Percentiles rank a stretch among this genome's conserved stretches.
phyloP scores from a whole-genome alignment of 2,329 filamentous ascomycete species.

The Epichloe festucae region DNA sequence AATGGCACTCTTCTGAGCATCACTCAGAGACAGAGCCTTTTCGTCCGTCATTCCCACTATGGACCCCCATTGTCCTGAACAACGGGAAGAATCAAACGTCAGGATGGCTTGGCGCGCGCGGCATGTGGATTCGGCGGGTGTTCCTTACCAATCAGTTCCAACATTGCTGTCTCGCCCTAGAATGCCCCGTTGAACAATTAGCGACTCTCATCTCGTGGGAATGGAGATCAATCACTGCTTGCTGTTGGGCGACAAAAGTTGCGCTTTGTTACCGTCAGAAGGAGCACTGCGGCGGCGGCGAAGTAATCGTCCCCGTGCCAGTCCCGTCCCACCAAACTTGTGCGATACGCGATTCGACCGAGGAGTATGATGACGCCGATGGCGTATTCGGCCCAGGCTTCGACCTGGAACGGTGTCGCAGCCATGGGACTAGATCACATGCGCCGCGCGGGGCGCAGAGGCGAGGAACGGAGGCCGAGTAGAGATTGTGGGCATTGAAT shows the following conservation, averaged over 20 bases:
- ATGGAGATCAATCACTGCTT: not conserved
- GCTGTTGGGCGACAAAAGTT: not conserved
- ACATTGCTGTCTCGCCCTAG: conserved; percentile 16
- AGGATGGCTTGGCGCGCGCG: not conserved
- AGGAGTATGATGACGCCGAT: conserved; percentile 25
- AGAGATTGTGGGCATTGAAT: not conserved
- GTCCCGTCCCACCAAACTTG: conserved; percentile 25
- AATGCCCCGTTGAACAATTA: not conserved
- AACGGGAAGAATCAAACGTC: not conserved
- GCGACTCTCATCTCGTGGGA: conserved; percentile 5
- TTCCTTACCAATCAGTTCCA: conserved; percentile 20
- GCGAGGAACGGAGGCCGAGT: not conserved
- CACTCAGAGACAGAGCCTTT: conserved; percentile 7
- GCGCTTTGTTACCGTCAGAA: conserved; percentile 23
- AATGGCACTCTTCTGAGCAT: conserved; percentile 7
- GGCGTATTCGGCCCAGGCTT: conserved; percentile 31
- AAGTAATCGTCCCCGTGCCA: conserved; percentile 32
- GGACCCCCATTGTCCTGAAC: conserved; percentile 12
- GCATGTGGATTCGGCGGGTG: not conserved
- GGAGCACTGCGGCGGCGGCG: conserved; percentile 20
- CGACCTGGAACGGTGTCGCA: conserved; percentile 28
- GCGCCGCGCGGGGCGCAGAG: not conserved
- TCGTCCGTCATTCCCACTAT: conserved; percentile 13
- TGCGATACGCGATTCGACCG: conserved; percentile 25
- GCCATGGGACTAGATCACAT: not conserved